A percentile compares a stretch with the other conserved stretches of the same genome.
Evolutionary conservation across 345 rosid genomes (phyloP).

Genomic region (Eutrema heterophyllum): DNA sequence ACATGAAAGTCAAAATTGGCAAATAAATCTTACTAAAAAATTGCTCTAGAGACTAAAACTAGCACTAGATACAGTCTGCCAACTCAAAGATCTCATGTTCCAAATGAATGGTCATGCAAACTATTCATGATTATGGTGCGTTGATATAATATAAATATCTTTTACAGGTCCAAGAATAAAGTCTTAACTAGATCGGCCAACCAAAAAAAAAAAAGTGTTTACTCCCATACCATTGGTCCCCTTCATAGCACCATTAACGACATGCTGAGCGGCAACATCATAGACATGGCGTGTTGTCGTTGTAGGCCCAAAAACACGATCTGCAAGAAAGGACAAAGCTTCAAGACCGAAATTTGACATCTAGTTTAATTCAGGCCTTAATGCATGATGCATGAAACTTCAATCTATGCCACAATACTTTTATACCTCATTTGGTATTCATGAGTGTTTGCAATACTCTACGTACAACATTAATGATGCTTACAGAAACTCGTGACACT

Average conservation of each 20-base stretch:
- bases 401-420: background rate
- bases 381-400: background rate
- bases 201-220: background rate
- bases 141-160: background rate
- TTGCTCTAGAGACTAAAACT: background rate
- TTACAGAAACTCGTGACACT: constrained; percentile 3
- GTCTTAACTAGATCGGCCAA: background rate
- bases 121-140: background rate
- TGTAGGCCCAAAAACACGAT: constrained; percentile 96
- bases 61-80: background rate
- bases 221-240: constrained; percentile 71
- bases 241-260: constrained; percentile 88
- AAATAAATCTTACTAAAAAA: background rate
- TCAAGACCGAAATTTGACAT: background rate
- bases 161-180: background rate
- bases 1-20: background rate
- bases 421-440: background rate
- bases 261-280: constrained; percentile 96
- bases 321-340: constrained; percentile 34
- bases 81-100: constrained; percentile 10
- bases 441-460: background rate
- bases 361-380: background rate
- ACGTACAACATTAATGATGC: background rate
- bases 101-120: background rate
- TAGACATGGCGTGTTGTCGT: constrained; percentile 96